These are phyloP conservation scores for Pichia norvegensis DNA, from an alignment of 1,139 yeast genomes.

Conservation along the genomic window DNA sequence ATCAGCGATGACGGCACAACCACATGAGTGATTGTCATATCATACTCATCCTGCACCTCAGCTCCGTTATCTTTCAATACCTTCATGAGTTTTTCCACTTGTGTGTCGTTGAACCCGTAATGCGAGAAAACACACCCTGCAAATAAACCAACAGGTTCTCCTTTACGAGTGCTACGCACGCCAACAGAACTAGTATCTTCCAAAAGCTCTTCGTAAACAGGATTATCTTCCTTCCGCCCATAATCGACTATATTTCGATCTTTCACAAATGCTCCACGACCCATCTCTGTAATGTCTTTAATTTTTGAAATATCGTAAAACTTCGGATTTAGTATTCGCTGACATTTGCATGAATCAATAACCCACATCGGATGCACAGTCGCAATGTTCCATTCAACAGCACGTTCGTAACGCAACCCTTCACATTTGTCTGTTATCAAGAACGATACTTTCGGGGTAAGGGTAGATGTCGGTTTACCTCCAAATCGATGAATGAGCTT, in stretches of 20 bases:
- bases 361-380: constrained; percentile 75
- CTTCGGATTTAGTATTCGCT: constrained; percentile 48
- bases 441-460: constrained; percentile 45
- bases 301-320: constrained; percentile 37
- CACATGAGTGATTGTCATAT: constrained; percentile 31
- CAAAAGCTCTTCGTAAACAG: constrained; percentile 1
- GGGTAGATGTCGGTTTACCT: constrained; percentile 50
- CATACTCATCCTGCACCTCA: constrained; percentile 21
- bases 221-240: constrained; percentile 6
- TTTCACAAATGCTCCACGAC: constrained; percentile 40
- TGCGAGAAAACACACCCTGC: constrained; percentile 32
- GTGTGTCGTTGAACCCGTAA: constrained; percentile 34
- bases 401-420: constrained; percentile 60
- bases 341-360: constrained; percentile 51
- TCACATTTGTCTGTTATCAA: constrained; percentile 44
- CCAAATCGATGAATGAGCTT: constrained; percentile 43
- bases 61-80: constrained; percentile 43
- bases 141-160: constrained; percentile 25
- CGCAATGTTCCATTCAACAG: constrained; percentile 60
- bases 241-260: constrained; percentile 11
- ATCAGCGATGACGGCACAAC: constrained; percentile 34
- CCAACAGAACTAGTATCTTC: background rate
- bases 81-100: constrained; percentile 30
- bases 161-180: background rate
- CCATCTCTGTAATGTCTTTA: constrained; percentile 25